phyloP scores from a whole-genome alignment of 345 rosid genomes.

The Stellera chamaejasme region DNA sequence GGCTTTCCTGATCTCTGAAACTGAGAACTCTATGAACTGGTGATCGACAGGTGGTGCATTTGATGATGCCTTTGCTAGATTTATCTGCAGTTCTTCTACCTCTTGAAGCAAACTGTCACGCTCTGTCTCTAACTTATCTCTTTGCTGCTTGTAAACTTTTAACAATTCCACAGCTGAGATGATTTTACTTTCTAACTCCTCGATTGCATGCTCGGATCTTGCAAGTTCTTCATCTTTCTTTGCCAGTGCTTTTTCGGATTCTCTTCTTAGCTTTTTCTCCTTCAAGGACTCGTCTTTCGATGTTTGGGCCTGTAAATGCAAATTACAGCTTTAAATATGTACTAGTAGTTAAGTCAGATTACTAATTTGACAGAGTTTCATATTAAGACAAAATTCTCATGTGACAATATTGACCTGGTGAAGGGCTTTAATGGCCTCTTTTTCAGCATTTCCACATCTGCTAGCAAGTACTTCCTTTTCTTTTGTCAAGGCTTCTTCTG shows the following conservation, averaged over 20 bases:
- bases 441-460: conserved; percentile 37
- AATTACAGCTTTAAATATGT: no score
- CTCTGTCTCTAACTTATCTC: conserved; percentile 56
- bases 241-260: conserved; percentile 34
- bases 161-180: conserved; percentile 68
- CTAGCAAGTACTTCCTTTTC: conserved; percentile 43
- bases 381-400: no score
- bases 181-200: conserved; percentile 69
- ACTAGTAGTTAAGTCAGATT: no score
- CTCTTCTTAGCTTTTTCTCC: conserved; percentile 14
- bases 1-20: conserved; percentile 68
- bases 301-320: no score
- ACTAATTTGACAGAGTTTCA: no score
- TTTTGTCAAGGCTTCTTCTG: conserved; percentile 48
- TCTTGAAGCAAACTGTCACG: conserved; percentile 75
- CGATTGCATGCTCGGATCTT: conserved; percentile 40
- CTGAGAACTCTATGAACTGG: conserved; percentile 46
- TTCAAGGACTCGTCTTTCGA: no score
- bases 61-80: conserved; percentile 42
- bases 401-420: no score
- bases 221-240: conserved; percentile 51
- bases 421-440: conserved; percentile 12
- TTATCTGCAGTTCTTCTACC: conserved; percentile 68
- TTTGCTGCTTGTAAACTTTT: conserved; percentile 53
- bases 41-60: conserved; percentile 27